phyloP scores from a whole-genome alignment of 352 stramenopile species.

The Peronospora farinosa region DNA sequence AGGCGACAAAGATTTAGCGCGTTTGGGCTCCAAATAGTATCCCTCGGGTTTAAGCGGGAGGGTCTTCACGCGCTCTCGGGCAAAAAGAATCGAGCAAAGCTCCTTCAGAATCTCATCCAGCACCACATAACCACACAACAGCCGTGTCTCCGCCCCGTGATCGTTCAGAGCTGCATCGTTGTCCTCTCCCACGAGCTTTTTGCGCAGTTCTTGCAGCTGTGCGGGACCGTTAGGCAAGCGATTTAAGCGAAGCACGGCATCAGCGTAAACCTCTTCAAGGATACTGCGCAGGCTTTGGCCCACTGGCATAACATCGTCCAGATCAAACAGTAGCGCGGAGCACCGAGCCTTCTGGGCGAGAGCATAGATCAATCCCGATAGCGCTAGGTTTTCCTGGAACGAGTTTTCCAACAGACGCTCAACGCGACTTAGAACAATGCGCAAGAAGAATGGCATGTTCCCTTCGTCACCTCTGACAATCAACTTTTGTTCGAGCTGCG shows the following conservation, averaged over 20 bases:
- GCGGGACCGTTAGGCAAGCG: conserved; percentile 46
- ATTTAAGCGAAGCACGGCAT: conserved; percentile 55
- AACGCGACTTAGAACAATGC: conserved; percentile 67
- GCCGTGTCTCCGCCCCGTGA: conserved; percentile 53
- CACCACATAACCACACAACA: conserved; percentile 72
- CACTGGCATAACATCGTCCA: conserved; percentile 31
- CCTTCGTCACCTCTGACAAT: conserved; percentile 12
- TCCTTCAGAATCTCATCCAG: conserved; percentile 84
- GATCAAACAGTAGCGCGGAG: conserved; percentile 45
- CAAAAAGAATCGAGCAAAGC: conserved; percentile 75
- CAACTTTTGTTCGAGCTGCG: conserved; percentile 14
- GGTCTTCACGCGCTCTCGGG: conserved; percentile 59
- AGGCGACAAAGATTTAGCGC: conserved; percentile 23
- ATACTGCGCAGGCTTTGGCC: conserved; percentile 63
- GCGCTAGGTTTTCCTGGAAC: conserved; percentile 74
- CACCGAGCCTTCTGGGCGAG: conserved; percentile 62
- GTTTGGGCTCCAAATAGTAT: conserved; percentile 76
- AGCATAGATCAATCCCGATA: conserved; percentile 71
- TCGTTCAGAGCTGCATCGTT: conserved; percentile 56
- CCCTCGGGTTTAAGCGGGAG: conserved; percentile 76
- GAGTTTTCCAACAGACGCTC: conserved; percentile 77
- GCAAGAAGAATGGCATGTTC: conserved; percentile 48
- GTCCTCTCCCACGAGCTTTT: conserved; percentile 59
- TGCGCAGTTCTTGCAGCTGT: conserved; percentile 47
- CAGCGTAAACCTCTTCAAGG: conserved; percentile 73